phyloP scores from a whole-genome alignment of 2,329 filamentous ascomycete species.

The Apiospora phragmitis region DNA sequence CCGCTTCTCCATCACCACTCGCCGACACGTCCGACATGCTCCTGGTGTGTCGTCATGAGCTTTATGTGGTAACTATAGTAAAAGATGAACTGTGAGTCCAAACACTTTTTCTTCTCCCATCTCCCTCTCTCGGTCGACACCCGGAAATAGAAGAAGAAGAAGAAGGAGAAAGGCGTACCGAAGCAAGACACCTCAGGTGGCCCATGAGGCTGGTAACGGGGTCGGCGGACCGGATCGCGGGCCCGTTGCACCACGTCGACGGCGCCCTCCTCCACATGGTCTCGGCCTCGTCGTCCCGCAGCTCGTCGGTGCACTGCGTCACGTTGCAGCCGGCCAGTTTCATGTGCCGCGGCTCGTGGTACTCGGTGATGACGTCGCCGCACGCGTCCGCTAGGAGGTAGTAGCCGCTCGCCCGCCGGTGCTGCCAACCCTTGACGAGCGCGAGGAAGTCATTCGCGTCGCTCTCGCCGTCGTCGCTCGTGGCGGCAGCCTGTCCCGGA shows the following conservation, averaged over 20 bases:
- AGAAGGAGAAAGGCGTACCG: background rate
- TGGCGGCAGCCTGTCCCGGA: background rate
- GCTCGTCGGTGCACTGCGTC: background rate
- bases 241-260: background rate
- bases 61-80: background rate
- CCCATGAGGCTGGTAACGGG: background rate
- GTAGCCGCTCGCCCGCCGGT: background rate
- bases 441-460: background rate
- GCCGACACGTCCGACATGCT: background rate
- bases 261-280: background rate
- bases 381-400: background rate
- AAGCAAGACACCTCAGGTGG: background rate
- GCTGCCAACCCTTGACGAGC: background rate
- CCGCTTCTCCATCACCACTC: background rate
- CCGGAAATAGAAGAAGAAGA: background rate
- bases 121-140: background rate
- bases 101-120: background rate
- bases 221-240: background rate
- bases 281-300: background rate
- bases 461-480: too few species aligned
- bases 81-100: background rate
- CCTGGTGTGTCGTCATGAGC: background rate
- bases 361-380: constrained; percentile 8
- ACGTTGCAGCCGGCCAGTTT: background rate
- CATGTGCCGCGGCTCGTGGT: background rate